Percentiles rank a stretch among this genome's conserved stretches.
Conservation (phyloP, 306 rosid genomes). For the Inga leiocalycina region DNA sequence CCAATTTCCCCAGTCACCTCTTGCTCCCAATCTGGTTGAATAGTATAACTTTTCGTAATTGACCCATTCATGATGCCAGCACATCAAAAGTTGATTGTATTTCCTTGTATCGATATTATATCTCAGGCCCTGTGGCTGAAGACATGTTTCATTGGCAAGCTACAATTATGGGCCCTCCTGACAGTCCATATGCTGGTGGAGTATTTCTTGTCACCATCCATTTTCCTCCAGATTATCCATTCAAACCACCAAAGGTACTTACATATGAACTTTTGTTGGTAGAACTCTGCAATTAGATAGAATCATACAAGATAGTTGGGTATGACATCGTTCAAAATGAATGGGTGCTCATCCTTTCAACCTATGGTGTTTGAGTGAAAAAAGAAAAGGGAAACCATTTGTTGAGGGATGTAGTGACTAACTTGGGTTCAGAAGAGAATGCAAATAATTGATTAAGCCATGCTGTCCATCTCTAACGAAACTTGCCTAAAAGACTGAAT, state of each 20-base stretch:
- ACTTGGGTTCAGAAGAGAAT: not conserved
- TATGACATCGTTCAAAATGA: not conserved
- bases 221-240: slow-evolving; percentile 66
- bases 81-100: slow-evolving; percentile 9
- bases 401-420: not conserved
- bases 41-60: not conserved
- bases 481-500: not conserved
- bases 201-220: slow-evolving; percentile 69
- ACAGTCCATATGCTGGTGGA: slow-evolving; percentile 73
- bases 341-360: not conserved
- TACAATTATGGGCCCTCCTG: slow-evolving; percentile 78
- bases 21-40: not conserved
- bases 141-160: slow-evolving; percentile 74
- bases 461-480: not conserved
- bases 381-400: not conserved
- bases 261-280: not conserved
- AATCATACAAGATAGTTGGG: not conserved
- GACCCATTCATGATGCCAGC: not conserved
- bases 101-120: slow-evolving; percentile 27
- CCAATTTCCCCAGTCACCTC: not conserved
- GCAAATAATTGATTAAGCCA: not conserved
- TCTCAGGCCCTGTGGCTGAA: slow-evolving; percentile 67
- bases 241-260: slow-evolving; percentile 65
- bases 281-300: not conserved
- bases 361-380: not conserved